Evolutionary conservation across 2,329 filamentous ascomycete species (phyloP).

Genomic region (Trichocomaceae sp.): DNA sequence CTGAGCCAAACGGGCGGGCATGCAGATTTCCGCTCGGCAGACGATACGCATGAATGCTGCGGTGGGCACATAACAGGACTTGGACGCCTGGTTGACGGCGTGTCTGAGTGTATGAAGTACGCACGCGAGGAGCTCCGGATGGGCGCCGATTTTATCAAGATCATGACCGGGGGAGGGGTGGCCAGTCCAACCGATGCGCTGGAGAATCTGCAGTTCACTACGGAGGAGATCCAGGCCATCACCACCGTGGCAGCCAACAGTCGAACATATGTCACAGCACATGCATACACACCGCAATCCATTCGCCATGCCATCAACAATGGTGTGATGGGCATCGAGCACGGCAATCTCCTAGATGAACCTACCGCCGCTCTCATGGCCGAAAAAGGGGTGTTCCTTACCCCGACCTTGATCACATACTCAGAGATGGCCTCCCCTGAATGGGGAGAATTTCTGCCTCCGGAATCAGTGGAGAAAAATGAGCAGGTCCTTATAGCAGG

Average conservation of each 20-base stretch:
- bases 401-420: constrained; percentile 51
- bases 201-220: constrained; percentile 51
- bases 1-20: constrained; percentile 56
- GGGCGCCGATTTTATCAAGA: constrained; percentile 57
- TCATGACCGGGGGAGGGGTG: constrained; percentile 55
- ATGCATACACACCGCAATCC: constrained; percentile 51
- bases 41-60: constrained; percentile 41
- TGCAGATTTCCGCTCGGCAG: constrained; percentile 44
- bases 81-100: constrained; percentile 48
- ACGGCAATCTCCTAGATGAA: constrained; percentile 41
- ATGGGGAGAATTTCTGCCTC: constrained; percentile 19
- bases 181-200: constrained; percentile 50
- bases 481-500: constrained; percentile 44
- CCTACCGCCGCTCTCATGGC: constrained; percentile 48
- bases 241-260: constrained; percentile 40
- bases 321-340: constrained; percentile 52
- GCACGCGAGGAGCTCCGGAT: constrained; percentile 50
- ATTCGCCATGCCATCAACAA: constrained; percentile 52
- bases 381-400: constrained; percentile 44
- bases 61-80: constrained; percentile 33
- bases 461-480: constrained; percentile 46
- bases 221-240: constrained; percentile 52
- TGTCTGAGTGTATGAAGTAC: constrained; percentile 48
- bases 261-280: constrained; percentile 51
- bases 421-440: constrained; percentile 42